These are phyloP conservation scores for Orbilia ellipsospora DNA, from an alignment of 2,329 filamentous ascomycete genomes.

Conservation along the genomic window DNA sequence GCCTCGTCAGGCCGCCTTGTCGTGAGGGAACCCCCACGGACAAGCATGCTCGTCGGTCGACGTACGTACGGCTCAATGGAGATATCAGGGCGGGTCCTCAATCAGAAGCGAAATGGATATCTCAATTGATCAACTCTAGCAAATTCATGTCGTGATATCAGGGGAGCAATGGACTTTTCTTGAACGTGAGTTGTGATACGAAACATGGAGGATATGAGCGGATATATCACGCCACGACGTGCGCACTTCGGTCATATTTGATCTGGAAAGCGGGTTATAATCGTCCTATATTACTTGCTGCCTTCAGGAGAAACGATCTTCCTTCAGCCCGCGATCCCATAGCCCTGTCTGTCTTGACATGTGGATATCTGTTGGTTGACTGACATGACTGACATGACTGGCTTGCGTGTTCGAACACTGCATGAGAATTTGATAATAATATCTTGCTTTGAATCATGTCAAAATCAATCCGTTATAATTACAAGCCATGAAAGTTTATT, in stretches of 20 bases:
- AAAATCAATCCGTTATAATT: not conserved
- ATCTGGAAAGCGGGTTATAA: constrained; percentile 22
- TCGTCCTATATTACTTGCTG: constrained; percentile 23
- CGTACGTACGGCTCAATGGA: constrained; percentile 13
- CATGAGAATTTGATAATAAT: constrained; percentile 14
- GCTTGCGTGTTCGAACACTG: constrained; percentile 9
- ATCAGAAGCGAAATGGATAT: not conserved
- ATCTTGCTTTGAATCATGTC: not conserved
- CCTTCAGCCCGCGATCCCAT: constrained; percentile 2
- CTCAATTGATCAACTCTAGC: not conserved
- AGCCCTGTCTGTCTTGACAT: constrained; percentile 3
- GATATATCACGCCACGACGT: constrained; percentile 36
- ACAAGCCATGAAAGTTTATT: not conserved
- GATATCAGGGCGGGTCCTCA: not conserved
- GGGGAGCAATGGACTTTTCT: not conserved
- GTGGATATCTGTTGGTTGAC: too few relatives aligned
- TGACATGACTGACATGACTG: not conserved
- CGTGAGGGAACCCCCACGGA: constrained; percentile 10
- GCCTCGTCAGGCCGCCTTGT: constrained; percentile 40
- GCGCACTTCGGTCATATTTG: constrained; percentile 27
- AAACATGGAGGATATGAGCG: constrained; percentile 6
- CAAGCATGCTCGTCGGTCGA: not conserved
- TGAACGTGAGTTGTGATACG: not conserved
- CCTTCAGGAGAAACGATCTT: constrained; percentile 30
- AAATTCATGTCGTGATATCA: not conserved